phyloP scores from a whole-genome alignment of 78 protist genomes.

The Guillardia theta region DNA sequence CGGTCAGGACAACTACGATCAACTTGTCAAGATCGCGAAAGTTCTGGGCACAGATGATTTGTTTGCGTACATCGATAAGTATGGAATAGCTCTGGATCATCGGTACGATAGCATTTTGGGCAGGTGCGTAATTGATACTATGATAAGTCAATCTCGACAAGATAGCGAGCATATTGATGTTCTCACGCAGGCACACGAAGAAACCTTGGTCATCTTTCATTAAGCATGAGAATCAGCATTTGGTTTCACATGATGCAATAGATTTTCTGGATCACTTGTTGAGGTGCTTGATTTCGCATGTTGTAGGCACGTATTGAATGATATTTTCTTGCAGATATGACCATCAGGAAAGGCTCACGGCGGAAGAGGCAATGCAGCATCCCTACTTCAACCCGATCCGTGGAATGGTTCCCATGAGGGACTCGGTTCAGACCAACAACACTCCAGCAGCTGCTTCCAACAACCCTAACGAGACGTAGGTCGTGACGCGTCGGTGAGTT shows the following conservation, averaged over 20 bases:
- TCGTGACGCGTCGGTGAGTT: too few species aligned
- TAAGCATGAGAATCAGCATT: conserved; percentile 74
- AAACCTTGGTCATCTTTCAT: conserved; percentile 79
- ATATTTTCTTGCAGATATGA: conserved; percentile 74
- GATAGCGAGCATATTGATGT: not conserved
- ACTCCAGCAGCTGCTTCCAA: too few species aligned
- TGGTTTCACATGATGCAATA: conserved; percentile 89
- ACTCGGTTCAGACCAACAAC: too few species aligned
- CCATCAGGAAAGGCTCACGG: conserved; percentile 78
- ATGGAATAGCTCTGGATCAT: conserved; percentile 83
- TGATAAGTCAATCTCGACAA: not conserved
- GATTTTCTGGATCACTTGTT: conserved; percentile 93
- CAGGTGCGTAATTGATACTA: conserved; percentile 59
- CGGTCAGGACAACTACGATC: conserved; percentile 98
- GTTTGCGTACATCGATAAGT: conserved; percentile 86
- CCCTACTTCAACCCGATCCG: conserved; percentile 64
- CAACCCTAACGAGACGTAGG: too few species aligned
- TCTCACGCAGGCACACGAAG: conserved; percentile 59
- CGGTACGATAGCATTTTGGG: conserved; percentile 74
- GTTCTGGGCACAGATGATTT: conserved; percentile 97
- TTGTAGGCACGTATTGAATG: too few species aligned
- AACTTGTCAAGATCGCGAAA: conserved; percentile 95
- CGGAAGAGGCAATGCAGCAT: conserved; percentile 76
- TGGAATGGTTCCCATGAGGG: not conserved
- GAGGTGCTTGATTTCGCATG: conserved; percentile 43